phyloP scores from a whole-genome alignment of 129 eudicot genomes.

The Smallanthus sonchifolius region DNA sequence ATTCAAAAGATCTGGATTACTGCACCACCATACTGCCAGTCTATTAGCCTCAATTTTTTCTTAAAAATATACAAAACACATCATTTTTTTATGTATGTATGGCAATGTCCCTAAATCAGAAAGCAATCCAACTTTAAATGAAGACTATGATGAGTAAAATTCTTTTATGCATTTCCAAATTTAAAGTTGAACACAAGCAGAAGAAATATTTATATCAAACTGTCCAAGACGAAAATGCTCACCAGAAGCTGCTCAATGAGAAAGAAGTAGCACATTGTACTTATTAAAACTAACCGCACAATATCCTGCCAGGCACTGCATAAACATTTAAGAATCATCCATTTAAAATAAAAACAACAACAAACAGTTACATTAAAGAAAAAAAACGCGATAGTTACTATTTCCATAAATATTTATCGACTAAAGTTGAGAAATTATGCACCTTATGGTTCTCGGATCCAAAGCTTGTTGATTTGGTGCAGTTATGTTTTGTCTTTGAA shows the following conservation, averaged over 20 bases:
- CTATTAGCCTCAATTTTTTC: background rate
- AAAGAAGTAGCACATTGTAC: conserved; percentile 89
- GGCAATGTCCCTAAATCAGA: background rate
- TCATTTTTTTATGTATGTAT: background rate
- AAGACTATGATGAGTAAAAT: background rate
- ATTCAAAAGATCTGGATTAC: background rate
- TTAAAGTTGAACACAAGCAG: background rate
- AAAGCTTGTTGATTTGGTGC: conserved; percentile 37
- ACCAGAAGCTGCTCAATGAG: conserved; percentile 93
- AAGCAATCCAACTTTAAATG: background rate
- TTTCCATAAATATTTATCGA: background rate
- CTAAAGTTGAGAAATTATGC: background rate
- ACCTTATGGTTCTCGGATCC: conserved; percentile 50
- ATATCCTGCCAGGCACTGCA: conserved; percentile 95
- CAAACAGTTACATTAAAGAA: too few species aligned
- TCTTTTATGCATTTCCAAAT: background rate
- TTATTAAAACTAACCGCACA: conserved; percentile 84
- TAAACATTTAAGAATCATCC: background rate
- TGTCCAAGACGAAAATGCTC: conserved; percentile 18
- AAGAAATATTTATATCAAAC: too few species aligned
- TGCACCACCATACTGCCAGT: too few species aligned
- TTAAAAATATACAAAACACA: background rate
- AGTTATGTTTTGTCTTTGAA: conserved; percentile 42
- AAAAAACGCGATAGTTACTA: background rate
- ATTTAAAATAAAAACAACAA: background rate